Evolutionary conservation across 495 filamentous ascomycete species (phyloP).

Genomic region (Hamigera avellanea): DNA sequence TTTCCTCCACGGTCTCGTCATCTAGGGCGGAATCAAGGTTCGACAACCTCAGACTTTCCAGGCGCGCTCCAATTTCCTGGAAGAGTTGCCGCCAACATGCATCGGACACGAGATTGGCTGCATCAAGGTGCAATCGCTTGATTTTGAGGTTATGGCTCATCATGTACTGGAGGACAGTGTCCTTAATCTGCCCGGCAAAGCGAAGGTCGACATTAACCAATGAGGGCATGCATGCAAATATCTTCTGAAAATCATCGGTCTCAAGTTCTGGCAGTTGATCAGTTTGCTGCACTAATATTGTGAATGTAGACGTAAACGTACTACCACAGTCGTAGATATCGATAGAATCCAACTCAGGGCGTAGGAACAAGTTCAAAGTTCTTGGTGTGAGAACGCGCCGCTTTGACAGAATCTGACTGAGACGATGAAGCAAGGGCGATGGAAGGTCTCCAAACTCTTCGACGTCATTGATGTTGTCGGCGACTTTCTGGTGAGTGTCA

Average conservation of each 20-base stretch:
- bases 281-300: slow-evolving; percentile 6
- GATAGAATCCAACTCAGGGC: slow-evolving; percentile 51
- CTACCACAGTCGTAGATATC: slow-evolving; percentile 69
- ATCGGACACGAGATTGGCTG: slow-evolving; percentile 69
- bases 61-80: slow-evolving; percentile 41
- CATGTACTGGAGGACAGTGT: slow-evolving; percentile 68
- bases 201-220: slow-evolving; percentile 58
- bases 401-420: slow-evolving; percentile 74
- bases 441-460: slow-evolving; percentile 79
- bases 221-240: slow-evolving; percentile 62
- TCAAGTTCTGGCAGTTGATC: slow-evolving; percentile 44
- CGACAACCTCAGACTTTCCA: slow-evolving; percentile 57
- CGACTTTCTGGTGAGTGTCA: slow-evolving; percentile 52
- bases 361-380: slow-evolving; percentile 70
- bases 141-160: slow-evolving; percentile 54
- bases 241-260: slow-evolving; percentile 62
- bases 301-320: slow-evolving; percentile 18
- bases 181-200: slow-evolving; percentile 81
- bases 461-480: slow-evolving; percentile 67
- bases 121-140: slow-evolving; percentile 53
- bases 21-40: slow-evolving; percentile 63
- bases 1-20: slow-evolving; percentile 45
- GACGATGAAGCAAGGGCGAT: slow-evolving; percentile 50
- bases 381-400: slow-evolving; percentile 55
- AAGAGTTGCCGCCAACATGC: slow-evolving; percentile 59